Conservation (phyloP, 306 rosid species). For the Malus asiatica region DNA sequence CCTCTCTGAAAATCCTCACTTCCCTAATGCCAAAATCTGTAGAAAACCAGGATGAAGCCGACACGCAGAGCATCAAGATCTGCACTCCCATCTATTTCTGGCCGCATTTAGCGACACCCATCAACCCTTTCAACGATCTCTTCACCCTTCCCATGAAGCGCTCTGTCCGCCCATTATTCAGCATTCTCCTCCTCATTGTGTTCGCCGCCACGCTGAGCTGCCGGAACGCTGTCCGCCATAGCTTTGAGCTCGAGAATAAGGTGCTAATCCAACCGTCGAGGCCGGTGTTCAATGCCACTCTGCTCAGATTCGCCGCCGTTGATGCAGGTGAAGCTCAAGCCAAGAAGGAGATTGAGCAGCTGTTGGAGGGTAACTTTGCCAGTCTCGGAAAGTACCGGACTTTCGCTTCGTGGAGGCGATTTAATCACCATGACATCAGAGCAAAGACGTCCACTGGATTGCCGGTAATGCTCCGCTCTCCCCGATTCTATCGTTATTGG, state of each 20-base stretch:
- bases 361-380: slow-evolving; percentile 68
- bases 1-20: neutral
- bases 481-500: slow-evolving; percentile 77
- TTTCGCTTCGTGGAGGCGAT: slow-evolving; percentile 65
- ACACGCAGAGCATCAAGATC: slow-evolving; percentile 33
- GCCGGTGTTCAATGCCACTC: slow-evolving; percentile 53
- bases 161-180: slow-evolving; percentile 59
- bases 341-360: slow-evolving; percentile 57
- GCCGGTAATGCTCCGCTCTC: slow-evolving; percentile 54
- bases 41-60: slow-evolving; percentile 46
- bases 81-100: slow-evolving; percentile 21
- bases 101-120: slow-evolving; percentile 35
- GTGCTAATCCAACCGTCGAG: slow-evolving; percentile 18
- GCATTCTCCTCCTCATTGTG: slow-evolving; percentile 44
- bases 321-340: slow-evolving; percentile 49
- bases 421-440: slow-evolving; percentile 42
- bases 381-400: slow-evolving; percentile 61
- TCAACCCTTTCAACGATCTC: slow-evolving; percentile 20
- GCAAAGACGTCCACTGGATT: slow-evolving; percentile 26
- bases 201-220: slow-evolving; percentile 52
- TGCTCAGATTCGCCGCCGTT: slow-evolving; percentile 54
- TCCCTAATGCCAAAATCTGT: slow-evolving; percentile 40
- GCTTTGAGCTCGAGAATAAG: slow-evolving; percentile 37
- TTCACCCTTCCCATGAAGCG: slow-evolving; percentile 51
- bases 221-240: slow-evolving; percentile 42